Base-by-base conservation (phyloP, 306 rosid genomes). In the Hippophae rhamnoides region DNA sequence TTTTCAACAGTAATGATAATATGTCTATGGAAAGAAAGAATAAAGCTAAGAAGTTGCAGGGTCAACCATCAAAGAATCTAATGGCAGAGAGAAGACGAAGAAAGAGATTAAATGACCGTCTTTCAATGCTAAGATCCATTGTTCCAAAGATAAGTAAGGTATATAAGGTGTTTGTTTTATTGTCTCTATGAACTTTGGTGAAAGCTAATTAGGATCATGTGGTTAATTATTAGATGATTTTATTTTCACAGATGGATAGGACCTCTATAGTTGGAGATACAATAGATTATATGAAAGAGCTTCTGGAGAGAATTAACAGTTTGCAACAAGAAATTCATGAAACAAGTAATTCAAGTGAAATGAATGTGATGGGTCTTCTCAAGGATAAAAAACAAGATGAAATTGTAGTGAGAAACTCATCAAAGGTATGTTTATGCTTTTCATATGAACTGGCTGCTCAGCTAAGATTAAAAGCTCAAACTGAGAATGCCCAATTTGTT, bases 81-180 rank as follows among this genome's bases (percentile, higher is more conserved):
- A 92, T 92, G 98, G 96, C 98, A 0, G 96, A 87, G 74, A 81
- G 98, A 63, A 76, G 98, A 49, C 72, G 98, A 75, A 82, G 96
- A 58, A 92, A 92, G 74, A 71, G 95, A 47, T 66, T 92, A 26
- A 87, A 92, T 13, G 98, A 92, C 10, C 79, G 98, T 5, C 96
- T 92, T 60, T 85, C 95, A 5, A 92, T 87, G 98, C 82, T 92
- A 38, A 84, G 98, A 80, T 85, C 98, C 52, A 92, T 87, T 63
- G 96, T 92, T 10, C 98, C 98, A 5, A 92, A 92, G 92, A 92
- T 92, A 69, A 92, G 96, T 58, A 92, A 92, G 95, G 95, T 82
- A 68, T 23, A 62, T 13, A 65, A 6, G 13, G 26, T 25, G n/a
- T 18, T 0, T 59, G 2, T 43, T 59, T 13, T 59, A 6, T 31